These are phyloP conservation scores for Amanita molliuscula DNA, from an alignment of 768 basidiomycete species.

Conservation along the genomic window DNA sequence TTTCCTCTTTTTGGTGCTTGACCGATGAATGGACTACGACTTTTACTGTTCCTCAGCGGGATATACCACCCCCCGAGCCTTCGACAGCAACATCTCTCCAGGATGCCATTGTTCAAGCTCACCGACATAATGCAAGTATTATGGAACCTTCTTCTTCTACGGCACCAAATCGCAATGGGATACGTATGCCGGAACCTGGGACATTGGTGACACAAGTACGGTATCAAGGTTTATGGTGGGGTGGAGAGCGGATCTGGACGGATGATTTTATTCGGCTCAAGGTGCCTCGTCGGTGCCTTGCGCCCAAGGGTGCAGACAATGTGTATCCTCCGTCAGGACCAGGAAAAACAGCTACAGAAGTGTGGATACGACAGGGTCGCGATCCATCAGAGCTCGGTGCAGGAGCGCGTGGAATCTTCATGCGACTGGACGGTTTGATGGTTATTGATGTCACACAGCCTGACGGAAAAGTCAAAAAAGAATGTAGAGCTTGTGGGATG, in stretches of 20 bases:
- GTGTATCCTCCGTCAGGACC: conserved; percentile 58
- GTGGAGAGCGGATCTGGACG: conserved; percentile 79
- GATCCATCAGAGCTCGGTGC: conserved; percentile 36
- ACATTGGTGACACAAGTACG: conserved; percentile 32
- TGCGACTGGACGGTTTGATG: conserved; percentile 58
- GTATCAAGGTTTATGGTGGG: conserved; percentile 86
- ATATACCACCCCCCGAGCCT: conserved; percentile 8
- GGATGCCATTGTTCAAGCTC: conserved; percentile 35
- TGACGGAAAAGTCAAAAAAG: conserved; percentile 35
- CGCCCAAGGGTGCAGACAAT: conserved; percentile 50
- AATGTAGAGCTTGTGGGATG: conserved; percentile 63
- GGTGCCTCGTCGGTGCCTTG: conserved; percentile 52
- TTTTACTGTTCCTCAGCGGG: conserved; percentile 29
- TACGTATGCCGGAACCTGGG: not conserved
- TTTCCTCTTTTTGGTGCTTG: conserved; percentile 59
- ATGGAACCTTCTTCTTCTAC: not conserved
- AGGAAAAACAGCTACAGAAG: conserved; percentile 21
- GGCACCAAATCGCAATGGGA: not conserved
- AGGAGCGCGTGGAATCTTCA: conserved; percentile 54
- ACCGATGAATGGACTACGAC: conserved; percentile 56
- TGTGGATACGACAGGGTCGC: conserved; percentile 13
- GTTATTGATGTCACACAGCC: conserved; percentile 41
- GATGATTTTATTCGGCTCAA: conserved; percentile 80
- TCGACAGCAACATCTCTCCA: conserved; percentile 22
- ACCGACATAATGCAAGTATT: conserved; percentile 27